These are phyloP conservation scores for Chytriomyces sp. DNA, from an alignment of 192 early-diverging fungal species.

Conservation along the genomic window DNA sequence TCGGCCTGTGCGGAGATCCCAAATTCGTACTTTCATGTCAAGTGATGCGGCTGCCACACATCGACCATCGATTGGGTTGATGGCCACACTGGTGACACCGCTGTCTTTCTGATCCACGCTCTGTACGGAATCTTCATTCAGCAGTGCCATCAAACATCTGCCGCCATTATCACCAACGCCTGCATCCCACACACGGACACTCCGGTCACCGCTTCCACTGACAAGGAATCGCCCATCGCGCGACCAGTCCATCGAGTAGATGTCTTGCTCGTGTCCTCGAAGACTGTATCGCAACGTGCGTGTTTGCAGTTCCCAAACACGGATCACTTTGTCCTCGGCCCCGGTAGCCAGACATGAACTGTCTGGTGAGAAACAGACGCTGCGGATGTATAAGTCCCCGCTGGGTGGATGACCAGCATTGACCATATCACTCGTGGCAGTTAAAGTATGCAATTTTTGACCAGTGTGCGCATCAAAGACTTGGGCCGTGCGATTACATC, in stretches of 20 bases:
- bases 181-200: constrained; percentile 81
- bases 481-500: constrained; percentile 88
- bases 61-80: constrained; percentile 80
- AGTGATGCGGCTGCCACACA: constrained; percentile 85
- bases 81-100: constrained; percentile 93
- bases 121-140: constrained; percentile 67
- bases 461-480: constrained; percentile 87
- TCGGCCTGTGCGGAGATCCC: constrained; percentile 82
- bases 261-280: constrained; percentile 92
- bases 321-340: constrained; percentile 93
- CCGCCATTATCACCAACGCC: constrained; percentile 71
- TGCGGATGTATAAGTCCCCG: constrained; percentile 93
- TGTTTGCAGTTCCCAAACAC: constrained; percentile 67
- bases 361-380: constrained; percentile 95
- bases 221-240: constrained; percentile 88
- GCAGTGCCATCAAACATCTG: constrained; percentile 70
- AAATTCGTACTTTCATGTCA: constrained; percentile 91
- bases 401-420: constrained; percentile 4
- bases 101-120: constrained; percentile 76
- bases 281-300: constrained; percentile 54
- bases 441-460: constrained; percentile 38
- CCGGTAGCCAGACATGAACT: constrained; percentile 89
- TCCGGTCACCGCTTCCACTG: constrained; percentile 69
- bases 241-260: constrained; percentile 94
- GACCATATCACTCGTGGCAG: constrained; percentile 5